A percentile compares a stretch with the other conserved stretches of the same genome.
Conservation (phyloP, 495 filamentous ascomycete genomes). For the Annulohypoxylon maeteangense region DNA sequence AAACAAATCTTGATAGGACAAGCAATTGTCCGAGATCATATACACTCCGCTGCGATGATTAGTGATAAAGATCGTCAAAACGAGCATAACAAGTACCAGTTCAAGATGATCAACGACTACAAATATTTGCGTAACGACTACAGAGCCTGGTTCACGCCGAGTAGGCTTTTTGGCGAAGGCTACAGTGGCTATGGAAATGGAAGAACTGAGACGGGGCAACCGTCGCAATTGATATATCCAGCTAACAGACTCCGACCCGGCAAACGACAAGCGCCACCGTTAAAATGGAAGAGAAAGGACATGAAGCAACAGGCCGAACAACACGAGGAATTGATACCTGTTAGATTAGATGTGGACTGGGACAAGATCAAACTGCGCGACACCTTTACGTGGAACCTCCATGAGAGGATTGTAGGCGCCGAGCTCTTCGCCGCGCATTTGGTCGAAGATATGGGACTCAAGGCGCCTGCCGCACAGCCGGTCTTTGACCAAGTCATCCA, state of each 20-base stretch:
- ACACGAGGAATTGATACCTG: constrained; percentile 88
- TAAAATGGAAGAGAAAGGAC: constrained; percentile 80
- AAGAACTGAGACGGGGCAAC: constrained; percentile 70
- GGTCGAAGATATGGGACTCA: constrained; percentile 88
- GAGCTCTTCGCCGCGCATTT: constrained; percentile 88
- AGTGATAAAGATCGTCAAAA: constrained; percentile 54
- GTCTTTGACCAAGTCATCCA: constrained; percentile 80
- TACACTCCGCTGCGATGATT: constrained; percentile 71
- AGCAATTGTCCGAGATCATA: constrained; percentile 79
- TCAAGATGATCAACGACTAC: constrained; percentile 59
- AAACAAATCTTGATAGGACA: constrained; percentile 75
- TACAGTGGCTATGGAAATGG: constrained; percentile 92
- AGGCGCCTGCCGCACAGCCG: constrained; percentile 69
- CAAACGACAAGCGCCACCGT: constrained; percentile 73
- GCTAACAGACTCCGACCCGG: constrained; percentile 75
- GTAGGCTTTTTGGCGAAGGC: constrained; percentile 73
- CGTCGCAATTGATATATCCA: constrained; percentile 76
- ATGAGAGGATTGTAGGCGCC: constrained; percentile 81
- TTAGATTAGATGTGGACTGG: constrained; percentile 92
- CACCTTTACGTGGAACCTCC: constrained; percentile 98
- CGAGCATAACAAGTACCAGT: constrained; percentile 53
- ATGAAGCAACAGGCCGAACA: constrained; percentile 86
- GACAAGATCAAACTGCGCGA: constrained; percentile 96
- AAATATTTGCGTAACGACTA: constrained; percentile 61
- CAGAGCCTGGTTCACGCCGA: constrained; percentile 56